These are phyloP conservation scores for Beta vulgaris DNA, from an alignment of 148 eudicot species.

Conservation along the genomic window DNA sequence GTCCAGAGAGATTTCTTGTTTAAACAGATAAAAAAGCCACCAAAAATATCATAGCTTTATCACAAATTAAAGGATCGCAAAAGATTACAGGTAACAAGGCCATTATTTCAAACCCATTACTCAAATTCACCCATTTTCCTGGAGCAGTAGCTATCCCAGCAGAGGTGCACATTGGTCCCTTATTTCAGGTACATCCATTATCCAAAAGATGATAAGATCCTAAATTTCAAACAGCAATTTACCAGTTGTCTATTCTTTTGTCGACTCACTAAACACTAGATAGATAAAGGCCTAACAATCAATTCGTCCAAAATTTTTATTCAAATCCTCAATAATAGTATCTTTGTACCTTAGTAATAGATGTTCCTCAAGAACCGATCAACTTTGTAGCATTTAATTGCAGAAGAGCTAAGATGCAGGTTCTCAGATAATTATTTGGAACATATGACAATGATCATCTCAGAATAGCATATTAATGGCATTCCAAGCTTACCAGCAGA, in stretches of 20 bases:
- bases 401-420: neutral
- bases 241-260: neutral
- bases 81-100: neutral
- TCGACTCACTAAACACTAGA: neutral
- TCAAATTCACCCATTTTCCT: neutral
- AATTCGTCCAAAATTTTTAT: no score
- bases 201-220: no score
- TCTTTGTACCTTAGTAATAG: no score
- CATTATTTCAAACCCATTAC: neutral
- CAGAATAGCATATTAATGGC: neutral
- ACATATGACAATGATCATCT: neutral
- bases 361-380: neutral
- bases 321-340: no score
- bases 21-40: neutral
- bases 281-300: no score
- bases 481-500: neutral
- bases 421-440: neutral
- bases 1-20: neutral
- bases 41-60: neutral
- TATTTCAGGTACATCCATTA: neutral
- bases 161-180: neutral
- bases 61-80: neutral
- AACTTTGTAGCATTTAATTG: no score
- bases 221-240: neutral
- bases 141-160: neutral